These are phyloP conservation scores for Paulownia fortunei DNA, from an alignment of 257 asterid species.

Conservation along the genomic window DNA sequence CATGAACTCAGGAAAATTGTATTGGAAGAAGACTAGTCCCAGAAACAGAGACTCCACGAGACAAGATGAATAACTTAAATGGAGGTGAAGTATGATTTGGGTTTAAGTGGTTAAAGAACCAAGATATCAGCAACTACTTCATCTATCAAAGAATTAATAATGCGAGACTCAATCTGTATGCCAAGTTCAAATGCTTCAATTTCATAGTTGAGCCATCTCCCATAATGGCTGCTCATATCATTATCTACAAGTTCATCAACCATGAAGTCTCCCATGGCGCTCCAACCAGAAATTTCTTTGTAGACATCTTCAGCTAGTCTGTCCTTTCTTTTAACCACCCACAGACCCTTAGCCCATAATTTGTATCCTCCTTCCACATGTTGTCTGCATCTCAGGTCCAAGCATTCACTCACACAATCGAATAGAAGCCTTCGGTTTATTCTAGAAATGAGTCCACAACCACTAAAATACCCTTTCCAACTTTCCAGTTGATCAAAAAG, in stretches of 20 bases:
- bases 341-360: slow-evolving; percentile 62
- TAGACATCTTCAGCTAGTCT: slow-evolving; percentile 68
- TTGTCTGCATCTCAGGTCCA: slow-evolving; percentile 61
- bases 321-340: slow-evolving; percentile 50
- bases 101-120: slow-evolving; percentile 39
- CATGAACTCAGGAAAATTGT: neutral
- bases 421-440: slow-evolving; percentile 56
- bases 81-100: slow-evolving; percentile 19
- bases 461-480: slow-evolving; percentile 28
- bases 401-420: slow-evolving; percentile 69
- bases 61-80: slow-evolving; percentile 25
- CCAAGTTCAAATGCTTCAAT: slow-evolving; percentile 84
- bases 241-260: slow-evolving; percentile 91
- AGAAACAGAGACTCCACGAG: neutral
- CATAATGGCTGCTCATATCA: slow-evolving; percentile 79
- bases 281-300: slow-evolving; percentile 70
- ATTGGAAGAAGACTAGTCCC: neutral
- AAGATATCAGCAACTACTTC: slow-evolving; percentile 73
- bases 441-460: slow-evolving; percentile 39
- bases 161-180: slow-evolving; percentile 60
- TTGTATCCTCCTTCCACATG: slow-evolving; percentile 59
- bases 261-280: slow-evolving; percentile 60
- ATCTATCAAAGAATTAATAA: slow-evolving; percentile 75
- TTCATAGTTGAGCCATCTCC: slow-evolving; percentile 87
- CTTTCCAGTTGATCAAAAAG: slow-evolving; percentile 63